phyloP scores from a whole-genome alignment of 108 stramenopile species.

The Nannochloropsis oceanica region DNA sequence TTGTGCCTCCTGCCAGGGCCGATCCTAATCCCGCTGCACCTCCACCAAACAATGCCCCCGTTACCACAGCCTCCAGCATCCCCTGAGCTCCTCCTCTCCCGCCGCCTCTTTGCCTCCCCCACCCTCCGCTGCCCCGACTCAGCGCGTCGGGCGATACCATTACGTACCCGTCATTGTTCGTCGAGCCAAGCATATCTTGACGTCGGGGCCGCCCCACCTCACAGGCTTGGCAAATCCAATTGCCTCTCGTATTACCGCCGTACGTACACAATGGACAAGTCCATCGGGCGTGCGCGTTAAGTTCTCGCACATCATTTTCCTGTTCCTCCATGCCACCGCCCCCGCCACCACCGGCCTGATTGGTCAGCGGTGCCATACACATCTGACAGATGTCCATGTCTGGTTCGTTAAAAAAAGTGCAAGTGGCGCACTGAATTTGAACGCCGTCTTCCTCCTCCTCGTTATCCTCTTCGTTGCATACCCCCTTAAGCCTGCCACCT shows the following conservation, averaged over 20 bases:
- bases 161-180: background rate
- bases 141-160: background rate
- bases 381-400: background rate
- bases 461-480: background rate
- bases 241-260: background rate
- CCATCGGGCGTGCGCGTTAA: background rate
- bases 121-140: background rate
- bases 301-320: background rate
- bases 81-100: background rate
- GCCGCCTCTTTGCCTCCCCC: background rate
- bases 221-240: background rate
- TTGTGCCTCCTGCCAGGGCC: background rate
- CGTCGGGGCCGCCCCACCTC: background rate
- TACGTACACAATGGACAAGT: background rate
- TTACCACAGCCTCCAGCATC: background rate
- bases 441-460: background rate
- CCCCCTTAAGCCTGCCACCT: too few species aligned
- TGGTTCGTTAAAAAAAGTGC: background rate
- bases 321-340: background rate
- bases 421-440: background rate
- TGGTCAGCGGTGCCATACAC: background rate
- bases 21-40: background rate
- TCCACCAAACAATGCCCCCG: background rate
- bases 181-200: background rate
- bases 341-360: background rate